Evolutionary conservation across 805 yeast genomes (phyloP).

Genomic region (Zygotorulaspora sp.): DNA sequence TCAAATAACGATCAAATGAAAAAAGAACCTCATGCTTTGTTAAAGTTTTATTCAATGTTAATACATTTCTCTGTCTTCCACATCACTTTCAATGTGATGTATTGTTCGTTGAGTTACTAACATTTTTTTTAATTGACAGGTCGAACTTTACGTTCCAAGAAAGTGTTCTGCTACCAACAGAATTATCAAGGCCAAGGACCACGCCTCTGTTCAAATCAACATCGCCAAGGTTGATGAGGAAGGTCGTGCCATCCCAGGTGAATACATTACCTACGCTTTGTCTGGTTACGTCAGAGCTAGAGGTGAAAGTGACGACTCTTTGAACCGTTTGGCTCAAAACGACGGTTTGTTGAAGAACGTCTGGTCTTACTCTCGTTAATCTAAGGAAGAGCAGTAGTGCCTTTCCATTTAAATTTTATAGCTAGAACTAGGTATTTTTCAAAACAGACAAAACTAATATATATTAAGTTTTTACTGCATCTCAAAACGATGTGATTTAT

Average conservation of each 20-base stretch:
- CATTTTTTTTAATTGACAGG: slow-evolving; percentile 44
- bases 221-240: slow-evolving; percentile 96
- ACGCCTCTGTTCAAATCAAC: slow-evolving; percentile 98
- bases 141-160: slow-evolving; percentile 99
- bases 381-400: neutral
- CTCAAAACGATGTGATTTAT: no score
- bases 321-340: slow-evolving; percentile 98
- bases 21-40: no score
- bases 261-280: slow-evolving; percentile 91
- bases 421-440: slow-evolving; percentile 8
- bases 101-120: slow-evolving; percentile 18
- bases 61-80: no score
- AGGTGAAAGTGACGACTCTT: slow-evolving; percentile 99
- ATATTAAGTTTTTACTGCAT: slow-evolving; percentile 8
- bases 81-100: no score
- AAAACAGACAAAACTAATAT: slow-evolving; percentile 5
- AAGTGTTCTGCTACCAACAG: slow-evolving; percentile 99
- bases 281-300: slow-evolving; percentile 96
- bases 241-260: slow-evolving; percentile 91
- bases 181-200: slow-evolving; percentile 99
- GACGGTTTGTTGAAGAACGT: slow-evolving; percentile 97
- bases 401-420: slow-evolving; percentile 1
- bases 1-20: no score
- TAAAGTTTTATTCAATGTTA: no score
- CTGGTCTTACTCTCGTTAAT: slow-evolving; percentile 91